Base-by-base conservation (phyloP, 1,284 basidiomycete species). In the Rhodofomes roseus region DNA sequence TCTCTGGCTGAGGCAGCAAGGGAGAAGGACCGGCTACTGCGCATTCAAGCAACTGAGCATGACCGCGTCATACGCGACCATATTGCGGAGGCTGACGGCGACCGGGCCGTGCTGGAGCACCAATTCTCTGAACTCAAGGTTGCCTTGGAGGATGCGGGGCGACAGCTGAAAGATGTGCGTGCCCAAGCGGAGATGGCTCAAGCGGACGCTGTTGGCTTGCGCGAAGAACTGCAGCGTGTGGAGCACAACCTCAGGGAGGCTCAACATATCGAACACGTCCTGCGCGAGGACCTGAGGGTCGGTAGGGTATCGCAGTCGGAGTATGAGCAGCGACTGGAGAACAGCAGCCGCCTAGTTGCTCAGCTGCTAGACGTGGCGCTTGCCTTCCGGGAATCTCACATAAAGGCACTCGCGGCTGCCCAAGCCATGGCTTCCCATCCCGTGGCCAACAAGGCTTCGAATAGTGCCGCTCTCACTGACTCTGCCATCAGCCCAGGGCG, bases 71-170 rank as follows among this genome's bases (percentile, higher is more conserved):
- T 97, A 70, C 83, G 93, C 1, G 93, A 96, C 72, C 91, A 93
- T 68, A 88, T 92, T 50, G 92, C 92, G 1, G 94, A 96, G 71
- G 92, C 94, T 7, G 92, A 96, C 68, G 93, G 93, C 0, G 93
- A 96, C 73, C 84, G 93, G 18, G 93, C 93, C 0, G 91, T 96
- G 4, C 78, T 96, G 54, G 93, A 95, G 70, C 87, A 93, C 60
- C 90, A 94, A 71, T 91, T 93, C 71, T 84, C 86, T 43, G 90
- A 93, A 62, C 77, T 93, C 29, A 84, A 84, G 58, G 87, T 84
- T 1, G 79, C 79, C 12, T 73, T 86, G 57, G 87, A 89, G 60
- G 78, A 82, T 55, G 76, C 79, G 14, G 80, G 84, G 57, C 78
- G 81, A 12, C 82, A 86, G 63, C 71, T 88, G 31, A 87, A 87